Base-by-base conservation (phyloP, 371 early-diverging fungal species). In the Apophysomyces sp. region DNA sequence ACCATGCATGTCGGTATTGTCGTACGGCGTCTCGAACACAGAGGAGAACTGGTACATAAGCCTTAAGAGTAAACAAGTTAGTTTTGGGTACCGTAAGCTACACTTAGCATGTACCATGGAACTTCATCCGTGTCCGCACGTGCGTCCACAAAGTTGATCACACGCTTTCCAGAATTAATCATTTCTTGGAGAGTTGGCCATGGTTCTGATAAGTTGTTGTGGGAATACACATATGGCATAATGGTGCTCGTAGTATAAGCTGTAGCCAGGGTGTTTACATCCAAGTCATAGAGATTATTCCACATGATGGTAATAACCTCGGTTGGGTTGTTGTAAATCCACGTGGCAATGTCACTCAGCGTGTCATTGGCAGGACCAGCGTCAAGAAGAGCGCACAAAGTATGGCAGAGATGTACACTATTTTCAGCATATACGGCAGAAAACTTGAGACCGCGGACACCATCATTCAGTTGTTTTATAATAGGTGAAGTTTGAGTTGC, bases 111-210 rank as follows among this genome's bases (percentile, higher is more conserved):
- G n/a, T 77, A 80, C 91, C 89, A 90, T 55, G 89, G 89, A 11
- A 83, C 73, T n/a, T 51, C 61, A 2, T 62, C 61, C 0, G 62
- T 51, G 49, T 89, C 78, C 9, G 81, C 73, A 4, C 77, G 71
- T n/a, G 68, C 15, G 70, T 89, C 89, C 12, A 82, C 55, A 64
- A 88, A 88, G 30, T 86, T 86, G n/a, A 92, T 86, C 2, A 90
- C 66, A 7, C 89, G 73, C 63, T 81, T 85, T 27, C 81, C 78
- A 30, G 72, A 63, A 21, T 71, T 57, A 44, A 91, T 87, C 89
- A 92, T 86, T 12, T 78, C 63, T 2, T 63, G 57, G 1, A 92
- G 73, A n/a, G 88, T 89, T 1, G 92, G 92, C 92, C 92, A 92
- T 4, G 55, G 11, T 56, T 30, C 12, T 21, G 30, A 29, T 7